Evolutionary conservation across 495 filamentous ascomycete genomes (phyloP), one percentile per base, ranked within the genome.

Genomic region (Oidiodendron maius): DNA sequence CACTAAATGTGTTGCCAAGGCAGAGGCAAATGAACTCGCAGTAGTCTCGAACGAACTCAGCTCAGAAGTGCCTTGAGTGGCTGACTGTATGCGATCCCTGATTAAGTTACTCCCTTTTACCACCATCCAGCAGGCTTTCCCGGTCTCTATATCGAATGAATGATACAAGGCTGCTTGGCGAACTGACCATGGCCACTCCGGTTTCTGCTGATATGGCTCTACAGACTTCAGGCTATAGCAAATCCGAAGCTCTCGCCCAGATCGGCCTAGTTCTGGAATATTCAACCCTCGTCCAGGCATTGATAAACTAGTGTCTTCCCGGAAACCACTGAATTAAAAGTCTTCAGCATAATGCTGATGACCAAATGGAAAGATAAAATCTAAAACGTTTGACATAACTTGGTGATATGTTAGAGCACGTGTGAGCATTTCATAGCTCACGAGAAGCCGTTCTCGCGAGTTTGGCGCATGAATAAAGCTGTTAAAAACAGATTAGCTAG

Each of bases 171-270:
- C 58, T 4, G 57, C 52, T 42, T 75, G 71, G 0, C 69, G 64
- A 11, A 72, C 57, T 6, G 68, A 65, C 71, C 71, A 73, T 32
- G 64, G 67, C 47, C 64, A 60, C 0, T 59, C 46, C n/a, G n/a
- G n/a, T 34, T 60, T 40, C 6, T 48, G 25, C 16, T 49, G 39
- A 3, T 60, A 61, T 36, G 25, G 47, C 47, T 74, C 71, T 1
- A 73, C 68, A 1, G 69, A 68, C 47, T 67, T 64, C 18, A 75
- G 50, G 43, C 64, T 73, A 48, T 70, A 75, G 30, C 66, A 68
- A 15, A 72, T 48, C 18, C 63, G 63, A 18, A 71, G 38, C 15
- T 67, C 59, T 9, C 53, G 52, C 9, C 72, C 71, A 4, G 66
- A 70, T 38, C 71, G 56, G 16, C 63, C 67, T 2, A 72, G 56